Conservation (phyloP, 352 stramenopile species). For the Thalassiosira hispida region DNA sequence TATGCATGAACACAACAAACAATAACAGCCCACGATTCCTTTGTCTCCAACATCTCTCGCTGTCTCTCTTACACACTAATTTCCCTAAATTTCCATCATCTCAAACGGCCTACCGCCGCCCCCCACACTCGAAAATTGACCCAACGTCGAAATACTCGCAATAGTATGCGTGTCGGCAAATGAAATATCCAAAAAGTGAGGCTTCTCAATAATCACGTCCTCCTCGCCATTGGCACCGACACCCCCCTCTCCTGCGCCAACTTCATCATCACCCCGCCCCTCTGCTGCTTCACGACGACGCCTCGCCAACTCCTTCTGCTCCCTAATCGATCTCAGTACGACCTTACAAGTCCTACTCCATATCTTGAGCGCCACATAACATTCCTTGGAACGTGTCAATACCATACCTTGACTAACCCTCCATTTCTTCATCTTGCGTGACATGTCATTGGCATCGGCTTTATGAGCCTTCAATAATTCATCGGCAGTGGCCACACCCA, state of each 20-base stretch:
- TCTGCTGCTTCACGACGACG: no score
- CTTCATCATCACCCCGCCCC: neutral
- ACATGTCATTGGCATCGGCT: conserved; percentile 52
- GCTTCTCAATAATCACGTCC: conserved; percentile 41
- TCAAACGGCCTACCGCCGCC: conserved; percentile 18
- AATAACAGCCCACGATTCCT: no score
- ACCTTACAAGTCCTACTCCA: conserved; percentile 74
- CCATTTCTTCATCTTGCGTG: conserved; percentile 57
- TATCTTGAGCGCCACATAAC: conserved; percentile 69
- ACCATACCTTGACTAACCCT: conserved; percentile 52
- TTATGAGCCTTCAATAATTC: conserved; percentile 66
- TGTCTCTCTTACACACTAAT: no score
- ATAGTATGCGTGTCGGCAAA: conserved; percentile 34
- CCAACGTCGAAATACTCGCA: conserved; percentile 39
- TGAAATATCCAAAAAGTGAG: conserved; percentile 44
- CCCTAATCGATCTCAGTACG: conserved; percentile 67
- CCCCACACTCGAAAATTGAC: conserved; percentile 28
- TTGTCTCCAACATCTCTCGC: no score
- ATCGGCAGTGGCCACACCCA: conserved; percentile 61
- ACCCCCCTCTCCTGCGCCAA: neutral
- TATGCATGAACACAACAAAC: no score
- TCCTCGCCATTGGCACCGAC: neutral
- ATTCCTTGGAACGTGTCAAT: conserved; percentile 58
- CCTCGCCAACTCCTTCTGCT: conserved; percentile 48
- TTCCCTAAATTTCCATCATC: conserved; percentile 53